A percentile compares a stretch with the other conserved stretches of the same genome.
Conservation (phyloP, 2,329 filamentous ascomycete species). For the Pseudofabraea citricarpa region DNA sequence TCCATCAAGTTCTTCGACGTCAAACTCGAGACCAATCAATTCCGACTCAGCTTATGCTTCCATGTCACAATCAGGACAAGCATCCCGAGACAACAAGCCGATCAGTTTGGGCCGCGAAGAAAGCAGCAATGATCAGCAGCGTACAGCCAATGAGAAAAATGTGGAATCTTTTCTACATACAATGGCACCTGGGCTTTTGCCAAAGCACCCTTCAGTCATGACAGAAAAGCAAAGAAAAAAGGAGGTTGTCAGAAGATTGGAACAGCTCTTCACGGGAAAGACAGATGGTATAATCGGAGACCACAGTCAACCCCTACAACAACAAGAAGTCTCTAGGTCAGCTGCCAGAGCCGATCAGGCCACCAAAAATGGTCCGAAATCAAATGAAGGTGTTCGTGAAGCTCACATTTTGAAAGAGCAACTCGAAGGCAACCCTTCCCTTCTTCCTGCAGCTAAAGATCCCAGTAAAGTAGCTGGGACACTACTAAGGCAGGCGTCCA, state of each 20-base stretch:
- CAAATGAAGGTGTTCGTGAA: conserved; percentile 32
- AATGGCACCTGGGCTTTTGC: conserved; percentile 65
- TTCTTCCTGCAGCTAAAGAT: too few relatives aligned
- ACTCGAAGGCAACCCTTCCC: conserved; percentile 14
- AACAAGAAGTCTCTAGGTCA: conserved; percentile 49
- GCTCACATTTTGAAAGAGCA: conserved; percentile 30
- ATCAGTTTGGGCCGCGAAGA: conserved; percentile 2
- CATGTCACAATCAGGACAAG: conserved; percentile 43
- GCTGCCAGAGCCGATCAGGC: conserved; percentile 35
- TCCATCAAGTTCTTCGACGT: conserved; percentile 14
- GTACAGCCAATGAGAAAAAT: conserved; percentile 43
- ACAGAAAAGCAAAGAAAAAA: conserved; percentile 73
- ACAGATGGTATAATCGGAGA: conserved; percentile 30
- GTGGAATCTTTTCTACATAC: conserved; percentile 68
- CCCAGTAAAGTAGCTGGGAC: background rate
- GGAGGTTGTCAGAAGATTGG: conserved; percentile 68
- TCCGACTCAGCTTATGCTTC: conserved; percentile 62
- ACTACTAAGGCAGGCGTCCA: background rate
- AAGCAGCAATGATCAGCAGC: conserved; percentile 2
- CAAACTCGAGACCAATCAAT: conserved; percentile 38
- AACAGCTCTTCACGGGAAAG: conserved; percentile 79
- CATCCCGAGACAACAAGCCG: conserved; percentile 30
- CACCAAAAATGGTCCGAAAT: conserved; percentile 13
- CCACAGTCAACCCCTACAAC: conserved; percentile 22
- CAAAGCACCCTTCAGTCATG: conserved; percentile 51